These are phyloP conservation scores for Jackrogersella multiformis DNA, from an alignment of 495 filamentous ascomycete genomes.

Conservation along the genomic window DNA sequence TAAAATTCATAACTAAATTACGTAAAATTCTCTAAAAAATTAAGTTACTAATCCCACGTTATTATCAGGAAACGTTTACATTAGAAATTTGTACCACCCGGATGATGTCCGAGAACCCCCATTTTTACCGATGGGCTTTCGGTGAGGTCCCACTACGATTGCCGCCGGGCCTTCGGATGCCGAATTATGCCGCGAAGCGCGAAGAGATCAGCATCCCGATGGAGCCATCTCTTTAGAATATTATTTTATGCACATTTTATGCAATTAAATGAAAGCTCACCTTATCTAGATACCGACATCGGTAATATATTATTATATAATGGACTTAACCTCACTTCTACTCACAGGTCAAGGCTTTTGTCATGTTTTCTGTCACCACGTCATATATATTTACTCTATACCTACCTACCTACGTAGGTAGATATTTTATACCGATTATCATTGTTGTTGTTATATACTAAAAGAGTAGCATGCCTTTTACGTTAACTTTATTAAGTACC, in stretches of 20 bases:
- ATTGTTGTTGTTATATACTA: too few relatives aligned
- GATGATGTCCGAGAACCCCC: not conserved
- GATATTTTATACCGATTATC: too few relatives aligned
- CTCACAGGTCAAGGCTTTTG: not conserved
- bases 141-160: not conserved
- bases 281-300: too few relatives aligned
- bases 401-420: too few relatives aligned
- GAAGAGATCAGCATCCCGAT: conserved; percentile 4
- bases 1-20: too few relatives aligned
- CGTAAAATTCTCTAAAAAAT: too few relatives aligned
- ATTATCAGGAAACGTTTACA: not conserved
- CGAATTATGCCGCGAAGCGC: conserved; percentile 20
- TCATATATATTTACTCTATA: too few relatives aligned
- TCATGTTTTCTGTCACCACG: too few relatives aligned
- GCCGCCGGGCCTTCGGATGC: not conserved
- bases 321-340: not conserved
- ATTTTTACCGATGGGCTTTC: conserved; percentile 12
- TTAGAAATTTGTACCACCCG: not conserved
- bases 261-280: too few relatives aligned
- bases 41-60: not conserved
- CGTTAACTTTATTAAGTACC: too few relatives aligned
- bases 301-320: not conserved
- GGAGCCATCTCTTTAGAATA: too few relatives aligned
- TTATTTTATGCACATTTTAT: conserved; percentile 1
- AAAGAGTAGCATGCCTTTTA: too few relatives aligned